Evolutionary conservation across 78 protist species (phyloP).

Genomic region (slime mould (Dictyostelium discoideum)): dicty_2.7 NC_007090.3:2886501-2887000

Average conservation of each 20-base stretch:
- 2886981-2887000: background rate
- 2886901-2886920: background rate
- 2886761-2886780: background rate
- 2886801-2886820: background rate
- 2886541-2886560: background rate
- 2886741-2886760: background rate
- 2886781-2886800: background rate
- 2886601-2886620: background rate
- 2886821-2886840: constrained; percentile 77
- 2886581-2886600: background rate
- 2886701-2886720: no score
- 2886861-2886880: constrained; percentile 46
- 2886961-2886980: constrained; percentile 27
- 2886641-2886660: no score
- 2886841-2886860: constrained; percentile 66
- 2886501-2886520: background rate
- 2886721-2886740: no score
- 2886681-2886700: no score
- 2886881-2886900: constrained; percentile 1
- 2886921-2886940: constrained; percentile 45
- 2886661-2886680: no score
- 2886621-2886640: no score
- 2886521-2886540: background rate
- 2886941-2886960: constrained; percentile 38
- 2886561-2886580: background rate